Conservation (phyloP, 768 basidiomycete genomes). For the Suillus ampliporus region DNA sequence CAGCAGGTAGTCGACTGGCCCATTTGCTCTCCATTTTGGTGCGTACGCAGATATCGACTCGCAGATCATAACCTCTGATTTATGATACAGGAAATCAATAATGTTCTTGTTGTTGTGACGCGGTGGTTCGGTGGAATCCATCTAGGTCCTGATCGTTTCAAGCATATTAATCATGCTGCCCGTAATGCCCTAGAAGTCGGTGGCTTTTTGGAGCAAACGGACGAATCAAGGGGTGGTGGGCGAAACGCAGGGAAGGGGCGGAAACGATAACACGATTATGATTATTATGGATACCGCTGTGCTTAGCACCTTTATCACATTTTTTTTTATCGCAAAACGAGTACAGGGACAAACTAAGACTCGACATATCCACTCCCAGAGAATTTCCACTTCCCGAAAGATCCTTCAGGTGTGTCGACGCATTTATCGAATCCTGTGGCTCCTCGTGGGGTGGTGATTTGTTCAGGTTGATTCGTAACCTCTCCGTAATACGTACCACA, state of each 20-base stretch:
- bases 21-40: conserved; percentile 91
- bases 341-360: neutral
- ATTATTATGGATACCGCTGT: neutral
- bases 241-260: conserved; percentile 31
- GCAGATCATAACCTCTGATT: neutral
- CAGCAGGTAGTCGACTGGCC: conserved; percentile 88
- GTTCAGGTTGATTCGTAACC: neutral
- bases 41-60: conserved; percentile 24
- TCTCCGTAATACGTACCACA: neutral
- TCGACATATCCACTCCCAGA: neutral
- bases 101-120: conserved; percentile 91
- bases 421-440: no score
- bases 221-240: conserved; percentile 26
- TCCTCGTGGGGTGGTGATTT: no score
- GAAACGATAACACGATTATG: conserved; percentile 26
- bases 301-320: neutral
- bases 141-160: conserved; percentile 86
- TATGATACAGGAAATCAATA: conserved; percentile 65
- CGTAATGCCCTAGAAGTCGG: conserved; percentile 88
- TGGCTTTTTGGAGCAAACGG: conserved; percentile 74
- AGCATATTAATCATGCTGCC: conserved; percentile 96
- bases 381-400: neutral
- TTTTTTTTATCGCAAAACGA: neutral
- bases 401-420: no score
- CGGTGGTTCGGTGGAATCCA: conserved; percentile 94